A percentile compares a stretch with the other conserved stretches of the same genome.
These are phyloP conservation scores for Chenopodium suecicum DNA, from an alignment of 148 eudicot species.

Conservation along the genomic window DNA sequence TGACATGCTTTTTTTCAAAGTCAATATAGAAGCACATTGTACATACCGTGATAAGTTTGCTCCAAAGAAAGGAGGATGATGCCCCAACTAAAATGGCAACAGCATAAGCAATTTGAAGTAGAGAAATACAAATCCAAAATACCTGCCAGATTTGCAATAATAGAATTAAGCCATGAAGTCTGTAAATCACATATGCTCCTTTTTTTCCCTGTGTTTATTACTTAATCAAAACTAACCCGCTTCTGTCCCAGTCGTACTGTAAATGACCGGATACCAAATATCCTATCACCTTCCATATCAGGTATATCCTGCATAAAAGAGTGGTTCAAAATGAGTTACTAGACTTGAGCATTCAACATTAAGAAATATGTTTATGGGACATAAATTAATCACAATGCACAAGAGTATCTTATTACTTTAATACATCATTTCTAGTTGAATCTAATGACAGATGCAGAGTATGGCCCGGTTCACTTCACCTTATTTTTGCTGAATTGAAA, in stretches of 20 bases:
- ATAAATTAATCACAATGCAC: background rate
- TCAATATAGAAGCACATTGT: constrained; percentile 10
- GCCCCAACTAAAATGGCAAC: constrained; percentile 85
- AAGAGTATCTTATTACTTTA: background rate
- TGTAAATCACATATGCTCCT: background rate
- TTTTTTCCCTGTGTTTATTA: background rate
- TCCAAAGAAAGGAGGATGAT: constrained; percentile 74
- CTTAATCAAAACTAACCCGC: constrained; percentile 52
- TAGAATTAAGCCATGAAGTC: background rate
- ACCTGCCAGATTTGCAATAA: constrained; percentile 52
- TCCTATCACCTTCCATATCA: constrained; percentile 93
- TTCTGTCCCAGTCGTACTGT: constrained; percentile 94
- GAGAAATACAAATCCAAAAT: constrained; percentile 86
- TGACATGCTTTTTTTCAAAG: background rate
- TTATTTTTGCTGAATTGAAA: too few relatives aligned
- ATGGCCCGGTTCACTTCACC: too few relatives aligned
- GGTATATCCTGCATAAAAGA: constrained; percentile 78
- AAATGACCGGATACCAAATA: constrained; percentile 85
- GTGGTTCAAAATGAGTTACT: background rate
- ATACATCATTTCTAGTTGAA: background rate
- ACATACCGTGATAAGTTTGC: constrained; percentile 72
- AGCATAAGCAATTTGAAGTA: constrained; percentile 90
- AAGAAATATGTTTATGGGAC: background rate
- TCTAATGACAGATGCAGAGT: background rate
- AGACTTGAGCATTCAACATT: background rate